Percentiles rank a stretch among this genome's conserved stretches.
Evolutionary conservation across 345 rosid species (phyloP).

Genomic region (Linum trigynum): DNA sequence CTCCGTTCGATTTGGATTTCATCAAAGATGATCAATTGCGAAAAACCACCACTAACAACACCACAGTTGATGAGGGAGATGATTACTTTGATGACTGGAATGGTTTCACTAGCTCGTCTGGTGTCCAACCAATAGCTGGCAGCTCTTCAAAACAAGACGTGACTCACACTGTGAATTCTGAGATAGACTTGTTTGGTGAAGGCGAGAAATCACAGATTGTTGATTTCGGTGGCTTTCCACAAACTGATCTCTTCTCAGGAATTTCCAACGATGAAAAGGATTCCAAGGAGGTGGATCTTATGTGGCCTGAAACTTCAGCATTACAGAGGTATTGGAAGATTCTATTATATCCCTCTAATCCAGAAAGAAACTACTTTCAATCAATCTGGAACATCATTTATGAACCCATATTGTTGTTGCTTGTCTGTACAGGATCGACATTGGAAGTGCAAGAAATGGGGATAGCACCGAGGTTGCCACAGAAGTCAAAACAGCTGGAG

Average conservation of each 20-base stretch:
- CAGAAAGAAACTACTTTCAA: not conserved
- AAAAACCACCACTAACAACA: slow-evolving; percentile 9
- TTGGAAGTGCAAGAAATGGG: slow-evolving; percentile 21
- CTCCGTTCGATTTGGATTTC: slow-evolving; percentile 40
- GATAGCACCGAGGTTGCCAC: not conserved
- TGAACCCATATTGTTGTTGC: not conserved
- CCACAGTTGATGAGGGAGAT: slow-evolving; percentile 26
- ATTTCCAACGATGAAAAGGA: slow-evolving; percentile 22
- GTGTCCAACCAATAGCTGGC: slow-evolving; percentile 5
- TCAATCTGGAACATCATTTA: too few relatives aligned
- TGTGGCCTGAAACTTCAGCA: slow-evolving; percentile 30
- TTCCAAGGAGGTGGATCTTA: slow-evolving; percentile 15
- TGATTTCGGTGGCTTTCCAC: slow-evolving; percentile 26
- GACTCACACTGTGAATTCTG: slow-evolving; percentile 16
- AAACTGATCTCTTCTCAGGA: slow-evolving; percentile 36
- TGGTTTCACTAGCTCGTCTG: slow-evolving; percentile 44
- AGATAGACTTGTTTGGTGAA: slow-evolving; percentile 25
- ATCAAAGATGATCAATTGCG: slow-evolving; percentile 32
- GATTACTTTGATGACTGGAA: slow-evolving; percentile 59
- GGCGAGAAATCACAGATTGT: slow-evolving; percentile 18
- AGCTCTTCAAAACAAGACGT: slow-evolving; percentile 20
- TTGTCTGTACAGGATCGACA: slow-evolving; percentile 20
- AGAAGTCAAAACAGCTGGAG: slow-evolving; percentile 19
- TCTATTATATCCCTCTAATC: too few relatives aligned
- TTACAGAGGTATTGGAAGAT: slow-evolving; percentile 31